Evolutionary conservation across 192 early-diverging fungal genomes (phyloP), one percentile per base, ranked within the genome.

Genomic region (Umbelopsis vinacea): DNA sequence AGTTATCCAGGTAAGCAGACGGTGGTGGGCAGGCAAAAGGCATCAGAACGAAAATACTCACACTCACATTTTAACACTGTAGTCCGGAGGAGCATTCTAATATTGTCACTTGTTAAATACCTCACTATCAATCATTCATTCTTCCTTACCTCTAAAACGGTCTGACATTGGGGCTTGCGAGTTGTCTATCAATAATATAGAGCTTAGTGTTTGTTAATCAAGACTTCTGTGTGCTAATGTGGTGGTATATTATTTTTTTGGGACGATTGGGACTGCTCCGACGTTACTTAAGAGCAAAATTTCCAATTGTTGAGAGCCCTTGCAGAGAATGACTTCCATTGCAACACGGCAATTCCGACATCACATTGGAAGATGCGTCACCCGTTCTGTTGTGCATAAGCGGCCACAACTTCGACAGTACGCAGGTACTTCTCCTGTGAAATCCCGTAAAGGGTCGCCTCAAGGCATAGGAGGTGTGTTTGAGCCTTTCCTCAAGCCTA

Each of bases 1-100:
- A 47, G 79, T 81, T 53, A 73, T 86, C 45, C 80, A 86, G 78
- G 82, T 86, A 77, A 74, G 38, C 37, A 15, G 0, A 12, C 40
- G 40, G 40, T 43, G 6, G 11, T 43, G 40, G 6, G 6, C 14
- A 50, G 15, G 7, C 11, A 15, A 50, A 17, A 50, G 3, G 29
- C 29, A 29, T 4, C 17, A 50, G 15, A 50, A 21, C 1, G 48
- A 50, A n/a, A 21, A 50, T 6, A 50, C 48, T 50, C 3, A 50
- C n/a, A 6, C 15, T 5, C 12, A 50, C 19, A n/a, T n/a, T n/a
- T 50, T 50, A 50, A 15, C 48, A 19, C 35, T 37, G 33, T 19
- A 63, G 57, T 63, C 57, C n/a, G 57, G 57, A 63, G 57, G 57
- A n/a, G 57, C 57, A 63, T 63, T 63, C 26, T 63, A 63, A 38